These are phyloP conservation scores for Pleurotus platypus DNA, from an alignment of 768 basidiomycete species.

Conservation along the genomic window DNA sequence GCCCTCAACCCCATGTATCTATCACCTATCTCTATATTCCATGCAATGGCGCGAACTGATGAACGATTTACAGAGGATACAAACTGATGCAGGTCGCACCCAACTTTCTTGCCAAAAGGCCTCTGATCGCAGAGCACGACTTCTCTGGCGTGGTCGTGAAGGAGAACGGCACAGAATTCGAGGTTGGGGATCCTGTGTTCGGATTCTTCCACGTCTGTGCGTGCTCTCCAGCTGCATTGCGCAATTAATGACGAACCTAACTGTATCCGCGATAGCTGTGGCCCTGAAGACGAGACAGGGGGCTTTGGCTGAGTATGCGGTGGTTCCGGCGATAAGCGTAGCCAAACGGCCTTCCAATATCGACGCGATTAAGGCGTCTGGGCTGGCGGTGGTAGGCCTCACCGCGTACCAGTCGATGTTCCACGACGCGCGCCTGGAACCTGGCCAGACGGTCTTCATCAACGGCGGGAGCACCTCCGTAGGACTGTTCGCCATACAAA, in stretches of 20 bases:
- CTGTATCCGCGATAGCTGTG: constrained; percentile 20
- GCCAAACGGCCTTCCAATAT: constrained; percentile 45
- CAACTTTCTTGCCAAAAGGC: constrained; percentile 41
- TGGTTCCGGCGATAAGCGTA: constrained; percentile 38
- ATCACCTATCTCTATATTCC: neutral
- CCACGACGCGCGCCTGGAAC: constrained; percentile 43
- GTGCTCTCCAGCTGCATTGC: constrained; percentile 10
- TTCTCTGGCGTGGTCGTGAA: constrained; percentile 61
- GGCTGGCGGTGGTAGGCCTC: constrained; percentile 51
- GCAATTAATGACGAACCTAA: neutral
- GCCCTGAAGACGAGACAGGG: constrained; percentile 44
- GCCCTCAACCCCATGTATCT: constrained; percentile 69
- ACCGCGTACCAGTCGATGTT: constrained; percentile 60
- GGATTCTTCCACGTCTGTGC: constrained; percentile 44
- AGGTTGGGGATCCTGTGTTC: constrained; percentile 60
- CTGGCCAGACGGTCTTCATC: constrained; percentile 59
- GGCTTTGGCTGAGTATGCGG: constrained; percentile 53
- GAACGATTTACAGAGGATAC: constrained; percentile 41
- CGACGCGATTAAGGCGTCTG: constrained; percentile 55
- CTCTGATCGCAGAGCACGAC: constrained; percentile 58
- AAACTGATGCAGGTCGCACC: constrained; percentile 53
- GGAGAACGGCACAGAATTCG: constrained; percentile 47
- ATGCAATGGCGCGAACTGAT: neutral
- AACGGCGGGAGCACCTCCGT: constrained; percentile 71
- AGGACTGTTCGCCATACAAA: constrained; percentile 65